Base-by-base conservation (phyloP, 306 rosid species). In the Cicer chorassanicum region DNA sequence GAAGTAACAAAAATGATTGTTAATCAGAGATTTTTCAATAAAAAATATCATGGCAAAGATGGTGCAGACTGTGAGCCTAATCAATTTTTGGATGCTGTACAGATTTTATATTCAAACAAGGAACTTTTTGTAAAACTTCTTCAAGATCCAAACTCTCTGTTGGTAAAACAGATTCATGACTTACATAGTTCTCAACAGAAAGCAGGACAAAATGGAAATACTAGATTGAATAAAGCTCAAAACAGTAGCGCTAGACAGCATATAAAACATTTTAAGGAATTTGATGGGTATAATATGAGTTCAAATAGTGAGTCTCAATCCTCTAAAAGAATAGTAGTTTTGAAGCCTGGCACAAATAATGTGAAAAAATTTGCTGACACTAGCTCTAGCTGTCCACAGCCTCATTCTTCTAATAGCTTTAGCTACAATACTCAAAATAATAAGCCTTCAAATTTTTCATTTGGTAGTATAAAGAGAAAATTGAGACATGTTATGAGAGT, bases 131-230 rank as follows among this genome's bases (percentile, higher is more conserved):
- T 83, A 46, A 84, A 87, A 70, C 88, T 89, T 82, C 81, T 89
- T 55, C 89, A 89, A 56, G 97, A 93, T 72, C 96, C 96, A 3
- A 86, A 83, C 74, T 89, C 97, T 70, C 63, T 89, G 69, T 36
- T 88, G 67, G 93, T 81, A 14, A 91, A 90, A 78, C 87, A 82
- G 80, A 85, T 87, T 5, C 84, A 87, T 53, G 85, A 83, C 75
- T 70, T 75, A 3, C 72, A 46, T 39, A 85, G 82, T 55, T 74
- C 90, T 74, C 86, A 85, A 63, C 72, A 46, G 70, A 82, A 76
- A 72, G 81, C 49, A n/a, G 65, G 73, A 61, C 77, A 51, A 62
- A 80, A 68, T 24, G 72, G 70, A 66, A 67, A 64, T 80, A 72
- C 21, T 56, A 79, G 18, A 67, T 53, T 70, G 59, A 78, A 83